Evolutionary conservation across 129 eudicot genomes (phyloP).

Genomic region (Helianthus tuberosus): DNA sequence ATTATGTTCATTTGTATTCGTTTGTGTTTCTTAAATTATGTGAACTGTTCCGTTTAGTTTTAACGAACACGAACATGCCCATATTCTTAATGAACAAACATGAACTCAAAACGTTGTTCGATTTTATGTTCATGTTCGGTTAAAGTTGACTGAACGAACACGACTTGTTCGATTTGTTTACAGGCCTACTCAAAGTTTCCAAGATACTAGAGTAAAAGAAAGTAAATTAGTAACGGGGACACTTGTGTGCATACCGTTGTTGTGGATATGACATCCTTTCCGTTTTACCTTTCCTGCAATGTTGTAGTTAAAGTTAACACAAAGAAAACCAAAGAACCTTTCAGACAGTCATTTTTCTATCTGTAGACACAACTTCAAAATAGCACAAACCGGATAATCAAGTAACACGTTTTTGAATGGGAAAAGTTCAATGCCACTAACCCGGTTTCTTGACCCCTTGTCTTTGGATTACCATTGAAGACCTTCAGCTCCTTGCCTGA

Average conservation of each 20-base stretch:
- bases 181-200: not conserved
- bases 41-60: too few species aligned
- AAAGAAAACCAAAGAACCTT: not conserved
- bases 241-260: constrained; percentile 38
- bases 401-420: not conserved
- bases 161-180: too few species aligned
- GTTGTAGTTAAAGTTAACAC: constrained; percentile 6
- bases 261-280: constrained; percentile 23
- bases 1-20: too few species aligned
- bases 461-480: constrained; percentile 38
- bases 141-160: too few species aligned
- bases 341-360: not conserved
- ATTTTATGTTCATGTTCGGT: too few species aligned
- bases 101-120: too few species aligned
- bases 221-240: not conserved
- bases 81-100: too few species aligned
- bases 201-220: constrained; percentile 7
- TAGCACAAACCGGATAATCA: not conserved
- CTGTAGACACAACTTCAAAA: constrained; percentile 21
- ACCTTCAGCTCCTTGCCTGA: constrained; percentile 50
- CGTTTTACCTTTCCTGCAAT: constrained; percentile 49
- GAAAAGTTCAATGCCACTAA: not conserved
- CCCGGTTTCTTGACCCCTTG: constrained; percentile 41
- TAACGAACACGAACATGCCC: too few species aligned
- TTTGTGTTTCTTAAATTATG: too few species aligned